Conservation (phyloP, 1,139 yeast genomes). For the Magnusiomyces fungicola region DNA sequence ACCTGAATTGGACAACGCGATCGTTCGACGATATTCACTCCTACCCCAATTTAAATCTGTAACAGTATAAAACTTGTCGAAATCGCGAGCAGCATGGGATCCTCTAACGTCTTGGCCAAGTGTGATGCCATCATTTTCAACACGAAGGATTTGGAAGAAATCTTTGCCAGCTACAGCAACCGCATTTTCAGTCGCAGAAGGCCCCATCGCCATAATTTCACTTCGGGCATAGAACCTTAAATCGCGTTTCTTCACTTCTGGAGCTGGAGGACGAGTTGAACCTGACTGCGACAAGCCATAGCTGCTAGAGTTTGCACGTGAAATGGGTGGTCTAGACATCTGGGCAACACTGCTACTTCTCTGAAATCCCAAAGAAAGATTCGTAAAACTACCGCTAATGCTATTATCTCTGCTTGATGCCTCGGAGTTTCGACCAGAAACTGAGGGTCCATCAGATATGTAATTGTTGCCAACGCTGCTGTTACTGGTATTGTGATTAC, state of each 20-base stretch:
- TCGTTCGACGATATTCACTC: conserved; percentile 18
- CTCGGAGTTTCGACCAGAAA: conserved; percentile 10
- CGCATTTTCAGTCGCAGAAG: conserved; percentile 22
- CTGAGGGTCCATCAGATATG: conserved; percentile 6
- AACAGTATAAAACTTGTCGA: conserved; percentile 29
- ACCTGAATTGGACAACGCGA: conserved; percentile 29
- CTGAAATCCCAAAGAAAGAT: neutral
- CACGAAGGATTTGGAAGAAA: conserved; percentile 27
- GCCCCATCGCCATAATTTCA: conserved; percentile 28
- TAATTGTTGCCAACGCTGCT: neutral
- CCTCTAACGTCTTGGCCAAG: conserved; percentile 19
- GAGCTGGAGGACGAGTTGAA: neutral
- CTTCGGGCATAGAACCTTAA: conserved; percentile 19
- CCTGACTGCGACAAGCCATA: neutral
- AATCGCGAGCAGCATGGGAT: conserved; percentile 20
- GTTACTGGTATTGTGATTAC: conserved; percentile 5
- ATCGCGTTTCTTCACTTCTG: conserved; percentile 9
- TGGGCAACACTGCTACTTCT: neutral
- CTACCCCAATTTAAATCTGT: conserved; percentile 35
- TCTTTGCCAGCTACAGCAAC: conserved; percentile 32
- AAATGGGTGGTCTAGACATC: neutral
- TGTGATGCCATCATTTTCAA: conserved; percentile 18
- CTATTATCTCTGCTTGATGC: conserved; percentile 11
- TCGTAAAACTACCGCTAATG: neutral
- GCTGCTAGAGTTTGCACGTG: conserved; percentile 1